Percentiles rank a stretch among this genome's conserved stretches.
Evolutionary conservation across 1,139 yeast genomes (phyloP).

Genomic region (Blastobotrys proliferans): DNA sequence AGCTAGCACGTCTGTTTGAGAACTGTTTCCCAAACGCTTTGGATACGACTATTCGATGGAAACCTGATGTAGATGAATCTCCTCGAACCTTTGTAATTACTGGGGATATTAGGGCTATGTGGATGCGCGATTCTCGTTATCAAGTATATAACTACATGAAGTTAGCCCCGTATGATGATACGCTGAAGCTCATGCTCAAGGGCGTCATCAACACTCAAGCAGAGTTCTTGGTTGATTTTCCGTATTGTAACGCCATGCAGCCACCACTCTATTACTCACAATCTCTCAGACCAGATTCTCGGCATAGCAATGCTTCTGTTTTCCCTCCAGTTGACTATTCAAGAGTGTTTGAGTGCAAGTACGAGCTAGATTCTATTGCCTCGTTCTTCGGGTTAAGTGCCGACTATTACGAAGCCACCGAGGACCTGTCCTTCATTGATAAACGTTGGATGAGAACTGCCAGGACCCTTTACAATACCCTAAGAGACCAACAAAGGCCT

Average conservation of each 20-base stretch:
- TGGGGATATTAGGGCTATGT: slow-evolving; percentile 84
- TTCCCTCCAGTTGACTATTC: slow-evolving; percentile 66
- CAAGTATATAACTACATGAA: slow-evolving; percentile 75
- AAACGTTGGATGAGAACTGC: slow-evolving; percentile 59
- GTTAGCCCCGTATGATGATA: slow-evolving; percentile 47
- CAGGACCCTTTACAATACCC: slow-evolving; percentile 47
- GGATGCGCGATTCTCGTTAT: slow-evolving; percentile 82
- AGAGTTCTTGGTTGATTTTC: slow-evolving; percentile 54
- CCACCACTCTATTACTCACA: slow-evolving; percentile 53
- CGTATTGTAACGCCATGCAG: slow-evolving; percentile 89
- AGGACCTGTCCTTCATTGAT: slow-evolving; percentile 50
- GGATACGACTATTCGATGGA: slow-evolving; percentile 84
- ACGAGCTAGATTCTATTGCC: slow-evolving; percentile 83
- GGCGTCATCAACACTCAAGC: slow-evolving; percentile 87
- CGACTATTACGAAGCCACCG: slow-evolving; percentile 57
- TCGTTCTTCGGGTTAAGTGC: slow-evolving; percentile 72
- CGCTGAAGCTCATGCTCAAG: slow-evolving; percentile 49
- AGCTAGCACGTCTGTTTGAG: slow-evolving; percentile 70
- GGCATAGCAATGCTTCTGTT: slow-evolving; percentile 48
- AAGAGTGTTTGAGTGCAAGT: slow-evolving; percentile 81
- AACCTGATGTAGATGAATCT: slow-evolving; percentile 32
- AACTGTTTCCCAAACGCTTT: slow-evolving; percentile 84
- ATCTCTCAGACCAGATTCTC: background rate
- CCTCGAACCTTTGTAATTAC: slow-evolving; percentile 72
- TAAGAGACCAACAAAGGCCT: slow-evolving; percentile 59